Base-by-base conservation (phyloP, 2,329 filamentous ascomycete species). In the Fusarium foetens region DNA sequence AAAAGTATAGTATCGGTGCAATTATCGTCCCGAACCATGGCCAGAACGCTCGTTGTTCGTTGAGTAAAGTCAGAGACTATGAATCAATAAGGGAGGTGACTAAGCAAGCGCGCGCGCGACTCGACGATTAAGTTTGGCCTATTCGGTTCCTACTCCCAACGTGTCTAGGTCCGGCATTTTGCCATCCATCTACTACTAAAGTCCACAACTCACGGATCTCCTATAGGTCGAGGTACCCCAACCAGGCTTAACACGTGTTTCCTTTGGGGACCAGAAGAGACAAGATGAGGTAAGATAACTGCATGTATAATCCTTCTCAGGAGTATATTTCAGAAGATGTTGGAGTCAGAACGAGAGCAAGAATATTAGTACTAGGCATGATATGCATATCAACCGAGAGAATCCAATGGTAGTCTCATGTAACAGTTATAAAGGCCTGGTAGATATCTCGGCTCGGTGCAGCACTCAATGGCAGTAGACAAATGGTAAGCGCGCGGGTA, bases 391-490 rank as follows among this genome's bases (percentile, higher is more conserved):
- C 19, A 6, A 3, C 7, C 23, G 5, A 11, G 0, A 7, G 3
- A 11, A 46, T 46, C 9, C 16, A n/a, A 9, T n/a, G 12, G 9
- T 7, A 5, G 5, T 29, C 19, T 8, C 7, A 10, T 3, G 0
- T 7, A 16, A 10, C 3, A 13, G 14, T 3, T 27, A 3, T 27
- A 2, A 1, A 0, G 4, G 3, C 29, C 6, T 8, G 8, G 14
- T 21, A 2, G 2, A n/a, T 16, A 5, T 8, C 21, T 29, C 6
- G 9, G 13, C 6, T 29, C 9, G 19, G 19, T 29, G 13, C 4
- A 8, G 9, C 4, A 14, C 43, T 46, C 6, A n/a, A 2, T 14
- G 25, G 13, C 43, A 29, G 8, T 9, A 9, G 8, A 8, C 25
- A 21, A 21, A 21, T 21, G 19, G 5, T 46, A 3, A 11, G 8